Evolutionary conservation across 306 rosid species (phyloP).

Genomic region (Medicago truncatula): DNA sequence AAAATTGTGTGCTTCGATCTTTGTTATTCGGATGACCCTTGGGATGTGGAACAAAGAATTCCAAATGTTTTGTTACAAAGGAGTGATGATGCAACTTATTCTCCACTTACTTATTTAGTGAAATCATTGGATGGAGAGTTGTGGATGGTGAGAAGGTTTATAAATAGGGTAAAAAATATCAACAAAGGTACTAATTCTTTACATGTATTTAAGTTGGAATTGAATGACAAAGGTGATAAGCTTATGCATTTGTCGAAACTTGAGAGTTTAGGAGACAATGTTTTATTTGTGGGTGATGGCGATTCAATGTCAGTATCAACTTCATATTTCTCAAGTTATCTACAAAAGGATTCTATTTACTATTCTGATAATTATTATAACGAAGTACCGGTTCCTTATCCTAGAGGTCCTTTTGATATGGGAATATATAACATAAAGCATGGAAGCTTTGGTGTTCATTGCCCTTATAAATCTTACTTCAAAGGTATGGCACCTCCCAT

Average conservation of each 20-base stretch:
- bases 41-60: neutral
- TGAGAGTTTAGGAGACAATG: neutral
- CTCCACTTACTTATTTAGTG: neutral
- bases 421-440: neutral
- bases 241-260: neutral
- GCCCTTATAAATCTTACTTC: neutral
- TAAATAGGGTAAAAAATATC: neutral
- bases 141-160: conserved; percentile 3
- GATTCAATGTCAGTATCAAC: neutral
- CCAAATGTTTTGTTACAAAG: neutral
- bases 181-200: neutral
- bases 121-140: conserved; percentile 17
- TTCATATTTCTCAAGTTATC: neutral
- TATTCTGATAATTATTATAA: neutral
- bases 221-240: neutral
- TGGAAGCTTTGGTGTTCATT: neutral
- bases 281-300: neutral
- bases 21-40: neutral
- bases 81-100: neutral
- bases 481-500: neutral
- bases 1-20: neutral
- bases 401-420: neutral
- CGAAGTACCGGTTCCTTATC: neutral
- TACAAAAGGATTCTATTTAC: neutral
- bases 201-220: neutral